Evolutionary conservation across 306 rosid species (phyloP).

Genomic region (Ceratonia siliqua): DNA sequence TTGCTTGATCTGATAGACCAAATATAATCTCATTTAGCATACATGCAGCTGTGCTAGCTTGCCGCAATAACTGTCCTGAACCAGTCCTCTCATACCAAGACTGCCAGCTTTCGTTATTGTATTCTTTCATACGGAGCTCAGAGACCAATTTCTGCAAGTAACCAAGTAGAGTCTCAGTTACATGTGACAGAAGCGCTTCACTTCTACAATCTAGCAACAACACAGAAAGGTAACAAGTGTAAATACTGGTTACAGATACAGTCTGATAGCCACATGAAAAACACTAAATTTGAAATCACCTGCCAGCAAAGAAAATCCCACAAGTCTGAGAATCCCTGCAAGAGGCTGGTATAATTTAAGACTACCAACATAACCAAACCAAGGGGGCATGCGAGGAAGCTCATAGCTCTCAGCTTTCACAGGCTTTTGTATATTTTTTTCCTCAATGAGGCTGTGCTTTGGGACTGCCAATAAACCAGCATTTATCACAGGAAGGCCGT

Average conservation of each 20-base stretch:
- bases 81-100: constrained; percentile 84
- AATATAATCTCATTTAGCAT: constrained; percentile 89
- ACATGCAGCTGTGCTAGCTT: constrained; percentile 91
- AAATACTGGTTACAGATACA: constrained; percentile 21
- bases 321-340: constrained; percentile 82
- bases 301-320: constrained; percentile 73
- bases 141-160: constrained; percentile 73
- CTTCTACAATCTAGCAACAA: constrained; percentile 57
- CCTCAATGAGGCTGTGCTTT: constrained; percentile 45
- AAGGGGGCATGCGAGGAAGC: constrained; percentile 95
- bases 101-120: constrained; percentile 77
- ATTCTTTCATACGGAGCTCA: constrained; percentile 75
- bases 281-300: constrained; percentile 55
- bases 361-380: constrained; percentile 78
- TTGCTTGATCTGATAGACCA: constrained; percentile 81
- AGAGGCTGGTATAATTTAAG: constrained; percentile 70
- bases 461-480: constrained; percentile 48
- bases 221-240: constrained; percentile 13
- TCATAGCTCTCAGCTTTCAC: constrained; percentile 41
- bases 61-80: constrained; percentile 84
- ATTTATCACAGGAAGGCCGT: constrained; percentile 43
- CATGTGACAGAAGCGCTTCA: constrained; percentile 63
- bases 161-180: constrained; percentile 73
- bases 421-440: constrained; percentile 41
- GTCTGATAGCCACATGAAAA: constrained; percentile 29